Evolutionary conservation across 306 rosid species (phyloP), one percentile per base, ranked within the genome.

Genomic region (Begonia loranthoides): DNA sequence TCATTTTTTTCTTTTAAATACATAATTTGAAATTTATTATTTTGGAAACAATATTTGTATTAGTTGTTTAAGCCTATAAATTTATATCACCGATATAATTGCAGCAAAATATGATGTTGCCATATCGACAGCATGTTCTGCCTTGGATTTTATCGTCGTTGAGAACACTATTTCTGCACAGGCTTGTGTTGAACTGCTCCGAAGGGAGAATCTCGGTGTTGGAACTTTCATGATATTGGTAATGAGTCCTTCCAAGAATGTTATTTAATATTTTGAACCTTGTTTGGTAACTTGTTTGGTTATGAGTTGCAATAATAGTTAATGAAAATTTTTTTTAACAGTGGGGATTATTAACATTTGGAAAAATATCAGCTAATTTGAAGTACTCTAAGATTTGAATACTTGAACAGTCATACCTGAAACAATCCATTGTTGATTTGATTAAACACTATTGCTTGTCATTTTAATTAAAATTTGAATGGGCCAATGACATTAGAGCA

Each of bases 171-270:
- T 33, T 72, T 87, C 95, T 45, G 99, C 99, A n/a, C 94, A 86
- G 57, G 81, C 82, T 39, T 90, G 99, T 22, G 94, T 90, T 54
- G 95, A 86, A 76, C 73, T 90, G 54, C 83, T 90, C 15, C 82
- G 95, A 9, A 78, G 79, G 33, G 99, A 82, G 79, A 82, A 78
- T 64, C 82, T 82, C 54, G 99, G 99, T 22, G 68, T 90, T 58
- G 99, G 82, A 52, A 85, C 99, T 49, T 86, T 78, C 81, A 76
- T 90, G 95, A 90, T 90, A 71, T 73, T 90, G 99, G 99, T 90
- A 90, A 19, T 52, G 13, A 33, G 41, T 47, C 10, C 17, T 49
- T 39, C 12, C 21, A 17, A 38, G 9, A 17, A 9, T n/a, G 15
- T 39, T n/a, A 1, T 43, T 16, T 15, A 16, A 14, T 45, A 19